Conservation (phyloP, 108 stramenopile genomes). For the Nitzschia putrida region DNA sequence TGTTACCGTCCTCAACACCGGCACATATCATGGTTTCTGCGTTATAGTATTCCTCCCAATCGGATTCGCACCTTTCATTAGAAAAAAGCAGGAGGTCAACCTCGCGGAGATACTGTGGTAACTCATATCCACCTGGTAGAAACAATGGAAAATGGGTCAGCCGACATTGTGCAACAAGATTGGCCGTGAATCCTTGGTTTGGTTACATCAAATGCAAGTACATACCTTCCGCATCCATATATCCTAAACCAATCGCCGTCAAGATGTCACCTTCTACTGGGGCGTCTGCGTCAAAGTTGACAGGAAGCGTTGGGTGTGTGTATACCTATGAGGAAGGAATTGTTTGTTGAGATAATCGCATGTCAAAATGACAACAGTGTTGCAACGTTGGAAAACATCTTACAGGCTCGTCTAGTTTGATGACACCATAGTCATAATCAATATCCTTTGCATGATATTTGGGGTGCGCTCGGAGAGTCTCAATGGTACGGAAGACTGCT, state of each 20-base stretch:
- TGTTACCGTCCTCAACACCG: slow-evolving; percentile 1
- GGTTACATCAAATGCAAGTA: background rate
- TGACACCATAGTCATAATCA: slow-evolving; percentile 34
- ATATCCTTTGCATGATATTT: slow-evolving; percentile 6
- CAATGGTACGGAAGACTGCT: slow-evolving; percentile 1
- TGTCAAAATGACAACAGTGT: too few species aligned
- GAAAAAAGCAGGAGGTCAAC: background rate
- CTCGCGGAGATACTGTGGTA: background rate
- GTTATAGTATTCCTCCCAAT: background rate
- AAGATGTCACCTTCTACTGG: slow-evolving; percentile 15
- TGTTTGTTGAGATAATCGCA: too few species aligned
- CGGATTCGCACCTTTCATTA: slow-evolving; percentile 3
- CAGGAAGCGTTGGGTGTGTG: too few species aligned
- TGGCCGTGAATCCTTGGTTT: background rate
- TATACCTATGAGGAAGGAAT: too few species aligned
- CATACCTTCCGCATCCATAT: background rate
- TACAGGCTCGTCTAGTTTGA: slow-evolving; percentile 24
- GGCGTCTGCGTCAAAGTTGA: background rate
- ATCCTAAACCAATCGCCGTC: slow-evolving; percentile 30
- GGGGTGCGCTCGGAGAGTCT: slow-evolving; percentile 5
- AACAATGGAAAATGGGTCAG: background rate
- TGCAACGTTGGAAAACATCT: too few species aligned
- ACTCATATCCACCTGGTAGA: background rate
- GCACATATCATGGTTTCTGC: slow-evolving; percentile 22
- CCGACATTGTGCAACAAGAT: background rate